Evolutionary conservation across 257 asterid species (phyloP).

Genomic region (Solanum bulbocastanum): DNA sequence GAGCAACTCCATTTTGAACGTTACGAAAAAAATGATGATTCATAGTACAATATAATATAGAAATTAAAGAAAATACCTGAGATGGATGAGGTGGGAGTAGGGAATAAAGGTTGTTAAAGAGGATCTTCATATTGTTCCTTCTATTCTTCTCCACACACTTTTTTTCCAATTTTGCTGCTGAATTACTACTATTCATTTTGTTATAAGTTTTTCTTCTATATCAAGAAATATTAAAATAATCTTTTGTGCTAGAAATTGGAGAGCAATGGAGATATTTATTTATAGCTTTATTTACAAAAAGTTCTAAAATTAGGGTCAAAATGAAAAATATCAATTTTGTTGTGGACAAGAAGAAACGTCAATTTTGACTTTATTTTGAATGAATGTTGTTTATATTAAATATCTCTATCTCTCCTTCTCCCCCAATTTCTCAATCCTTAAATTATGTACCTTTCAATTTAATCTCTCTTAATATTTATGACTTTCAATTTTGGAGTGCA

Average conservation of each 20-base stretch:
- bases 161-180: constrained; percentile 33
- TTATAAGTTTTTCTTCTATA: neutral
- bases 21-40: neutral
- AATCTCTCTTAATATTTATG: too few relatives aligned
- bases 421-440: neutral
- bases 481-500: too few relatives aligned
- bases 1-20: too few relatives aligned
- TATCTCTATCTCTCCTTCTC: neutral
- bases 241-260: neutral
- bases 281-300: neutral
- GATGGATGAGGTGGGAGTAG: constrained; percentile 18
- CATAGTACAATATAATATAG: neutral
- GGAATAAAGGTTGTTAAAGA: constrained; percentile 24
- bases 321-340: too few relatives aligned
- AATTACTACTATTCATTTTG: neutral
- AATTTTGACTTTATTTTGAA: neutral
- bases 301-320: too few relatives aligned
- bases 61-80: constrained; percentile 10
- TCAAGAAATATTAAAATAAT: neutral
- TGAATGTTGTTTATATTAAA: neutral
- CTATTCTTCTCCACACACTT: constrained; percentile 40
- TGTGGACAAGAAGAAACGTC: neutral
- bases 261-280: neutral
- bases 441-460: neutral
- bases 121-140: constrained; percentile 28